A percentile compares a stretch with the other conserved stretches of the same genome.
Evolutionary conservation across 352 stramenopile species (phyloP).

Genomic region (Globisporangium iwayamae): DNA sequence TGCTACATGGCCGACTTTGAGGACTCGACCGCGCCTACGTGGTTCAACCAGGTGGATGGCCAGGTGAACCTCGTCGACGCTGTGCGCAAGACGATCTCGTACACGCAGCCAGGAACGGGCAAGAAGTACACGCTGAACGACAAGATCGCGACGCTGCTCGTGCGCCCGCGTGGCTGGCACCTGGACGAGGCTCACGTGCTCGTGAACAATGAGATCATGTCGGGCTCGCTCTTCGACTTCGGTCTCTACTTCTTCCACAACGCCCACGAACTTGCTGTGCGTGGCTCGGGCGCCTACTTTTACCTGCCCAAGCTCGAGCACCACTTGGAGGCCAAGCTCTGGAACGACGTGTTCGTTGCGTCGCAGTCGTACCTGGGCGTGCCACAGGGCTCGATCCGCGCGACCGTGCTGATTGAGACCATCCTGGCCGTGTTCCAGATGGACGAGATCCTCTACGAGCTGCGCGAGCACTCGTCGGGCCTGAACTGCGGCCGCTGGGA

Average conservation of each 20-base stretch:
- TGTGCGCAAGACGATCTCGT: constrained; percentile 88
- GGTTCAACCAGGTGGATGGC: constrained; percentile 91
- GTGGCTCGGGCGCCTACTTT: constrained; percentile 90
- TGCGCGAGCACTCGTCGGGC: constrained; percentile 93
- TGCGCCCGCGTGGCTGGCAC: constrained; percentile 93
- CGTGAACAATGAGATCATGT: constrained; percentile 91
- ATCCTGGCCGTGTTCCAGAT: constrained; percentile 97
- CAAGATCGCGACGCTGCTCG: constrained; percentile 86
- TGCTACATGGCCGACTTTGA: constrained; percentile 98
- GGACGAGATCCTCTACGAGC: constrained; percentile 95
- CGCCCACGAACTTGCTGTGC: constrained; percentile 79
- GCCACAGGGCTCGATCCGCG: constrained; percentile 88
- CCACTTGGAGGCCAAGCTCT: constrained; percentile 94
- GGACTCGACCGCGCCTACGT: constrained; percentile 92
- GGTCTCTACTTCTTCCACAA: constrained; percentile 97
- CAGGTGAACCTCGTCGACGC: constrained; percentile 93
- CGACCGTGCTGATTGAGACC: constrained; percentile 95
- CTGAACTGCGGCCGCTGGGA: constrained; percentile 97
- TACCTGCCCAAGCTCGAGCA: constrained; percentile 96
- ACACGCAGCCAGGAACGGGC: constrained; percentile 56
- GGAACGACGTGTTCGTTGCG: constrained; percentile 96
- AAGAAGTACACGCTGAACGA: constrained; percentile 80
- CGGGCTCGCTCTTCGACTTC: constrained; percentile 95
- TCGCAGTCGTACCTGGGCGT: constrained; percentile 91
- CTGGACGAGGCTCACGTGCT: constrained; percentile 94